Evolutionary conservation across 306 rosid species (phyloP), one percentile per base, ranked within the genome.

Genomic region (Quercus glauca): DNA sequence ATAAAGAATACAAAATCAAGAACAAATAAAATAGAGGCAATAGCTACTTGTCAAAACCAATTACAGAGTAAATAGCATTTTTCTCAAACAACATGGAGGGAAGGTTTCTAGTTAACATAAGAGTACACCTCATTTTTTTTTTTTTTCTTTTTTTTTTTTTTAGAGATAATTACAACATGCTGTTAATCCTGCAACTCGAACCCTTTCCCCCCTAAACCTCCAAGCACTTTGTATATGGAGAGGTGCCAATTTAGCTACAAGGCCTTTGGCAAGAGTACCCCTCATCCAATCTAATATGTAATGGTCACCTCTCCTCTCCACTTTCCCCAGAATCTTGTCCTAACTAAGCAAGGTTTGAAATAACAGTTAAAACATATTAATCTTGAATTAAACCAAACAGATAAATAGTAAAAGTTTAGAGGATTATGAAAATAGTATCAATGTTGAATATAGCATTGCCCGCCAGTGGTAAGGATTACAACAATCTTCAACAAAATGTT

Each of bases 1-100:
- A 69, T 67, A 7, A 23, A 74, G 73, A 65, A 71, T 18, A 79
- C 61, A 72, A 73, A 84, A 85, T 85, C 26, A 78, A 69, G 79
- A 61, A 67, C 69, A 55, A 77, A n/a, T 37, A 28, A 53, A 17
- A 37, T 37, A 37, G 43, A 37, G 10, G 43, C 43, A 37, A 37
- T 6, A 37, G 43, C 43, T 37, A 37, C 43, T 37, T 35, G 41
- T 37, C 43, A 37, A 37, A 37, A 37, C 43, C 43, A 37, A 37
- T 28, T 56, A n/a, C 3, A 60, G 23, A 73, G 18, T 49, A 21
- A 18, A 56, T 49, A n/a, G 51, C 55, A 31, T 31, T 43, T 31
- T 65, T 65, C 49, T 65, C 25, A 31, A 17, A 65, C 18, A 33
- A 28, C 21, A 64, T 14, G 35, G n/a, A 31, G 17, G 6, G 29